phyloP scores from a whole-genome alignment of 2,329 filamentous ascomycete genomes.

The Stemphylium lycopersici region DNA sequence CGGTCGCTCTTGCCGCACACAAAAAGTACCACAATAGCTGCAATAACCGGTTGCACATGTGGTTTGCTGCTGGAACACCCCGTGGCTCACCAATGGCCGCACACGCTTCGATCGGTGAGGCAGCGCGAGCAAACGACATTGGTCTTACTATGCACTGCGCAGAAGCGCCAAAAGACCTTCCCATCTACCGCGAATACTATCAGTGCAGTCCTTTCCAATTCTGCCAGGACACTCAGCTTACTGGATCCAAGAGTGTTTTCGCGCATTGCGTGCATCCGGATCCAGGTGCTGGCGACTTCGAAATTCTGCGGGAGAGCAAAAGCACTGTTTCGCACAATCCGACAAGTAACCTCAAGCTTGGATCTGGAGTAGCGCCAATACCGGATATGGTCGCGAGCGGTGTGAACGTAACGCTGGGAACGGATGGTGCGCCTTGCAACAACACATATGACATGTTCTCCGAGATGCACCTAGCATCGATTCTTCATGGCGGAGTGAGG shows the following conservation, averaged over 20 bases:
- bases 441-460: slow-evolving; percentile 41
- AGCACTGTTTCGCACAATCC: slow-evolving; percentile 33
- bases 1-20: slow-evolving; percentile 43
- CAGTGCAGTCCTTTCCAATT: slow-evolving; percentile 45
- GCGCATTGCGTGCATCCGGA: slow-evolving; percentile 54
- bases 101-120: slow-evolving; percentile 51
- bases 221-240: slow-evolving; percentile 43
- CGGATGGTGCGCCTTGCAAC: slow-evolving; percentile 38
- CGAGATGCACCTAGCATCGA: slow-evolving; percentile 34
- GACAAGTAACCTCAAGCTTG: slow-evolving; percentile 33
- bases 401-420: slow-evolving; percentile 27
- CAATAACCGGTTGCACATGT: slow-evolving; percentile 54
- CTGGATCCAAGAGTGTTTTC: slow-evolving; percentile 40
- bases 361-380: slow-evolving; percentile 24
- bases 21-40: slow-evolving; percentile 38
- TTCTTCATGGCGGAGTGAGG: slow-evolving; percentile 25
- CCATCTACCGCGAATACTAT: slow-evolving; percentile 50
- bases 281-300: slow-evolving; percentile 47
- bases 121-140: slow-evolving; percentile 50
- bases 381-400: slow-evolving; percentile 25
- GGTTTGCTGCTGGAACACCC: slow-evolving; percentile 57
- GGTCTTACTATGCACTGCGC: slow-evolving; percentile 58
- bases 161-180: slow-evolving; percentile 51
- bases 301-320: slow-evolving; percentile 45
- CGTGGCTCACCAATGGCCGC: slow-evolving; percentile 51